Evolutionary conservation across 2,329 filamentous ascomycete genomes (phyloP).

Genomic region (Beauveria scarabaeidicola): DNA sequence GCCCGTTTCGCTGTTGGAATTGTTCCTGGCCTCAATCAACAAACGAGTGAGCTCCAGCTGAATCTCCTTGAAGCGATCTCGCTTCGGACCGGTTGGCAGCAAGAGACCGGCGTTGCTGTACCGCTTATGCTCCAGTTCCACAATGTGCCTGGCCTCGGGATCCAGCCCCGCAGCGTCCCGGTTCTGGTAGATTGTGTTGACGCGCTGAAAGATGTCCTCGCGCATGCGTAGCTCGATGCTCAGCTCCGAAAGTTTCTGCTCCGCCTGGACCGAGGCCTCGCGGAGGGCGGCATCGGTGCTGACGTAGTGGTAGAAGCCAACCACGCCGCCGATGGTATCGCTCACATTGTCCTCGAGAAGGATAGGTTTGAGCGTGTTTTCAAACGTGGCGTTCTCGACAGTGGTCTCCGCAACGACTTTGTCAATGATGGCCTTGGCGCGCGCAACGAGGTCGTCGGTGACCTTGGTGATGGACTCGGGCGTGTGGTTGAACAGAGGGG

Average conservation of each 20-base stretch:
- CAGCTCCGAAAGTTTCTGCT: slow-evolving; percentile 69
- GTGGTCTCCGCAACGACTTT: slow-evolving; percentile 54
- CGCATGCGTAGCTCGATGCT: slow-evolving; percentile 72
- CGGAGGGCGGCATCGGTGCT: slow-evolving; percentile 61
- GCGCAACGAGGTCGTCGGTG: slow-evolving; percentile 56
- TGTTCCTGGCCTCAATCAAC: slow-evolving; percentile 68
- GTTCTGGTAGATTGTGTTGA: slow-evolving; percentile 48
- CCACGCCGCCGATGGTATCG: slow-evolving; percentile 47
- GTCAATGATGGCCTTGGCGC: slow-evolving; percentile 57
- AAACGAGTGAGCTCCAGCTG: slow-evolving; percentile 71
- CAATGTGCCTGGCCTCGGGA: slow-evolving; percentile 59
- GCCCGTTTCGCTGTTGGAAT: slow-evolving; percentile 72
- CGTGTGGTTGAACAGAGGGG: slow-evolving; percentile 69
- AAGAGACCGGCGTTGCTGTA: slow-evolving; percentile 71
- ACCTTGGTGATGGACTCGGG: slow-evolving; percentile 59
- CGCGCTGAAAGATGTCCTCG: slow-evolving; percentile 66
- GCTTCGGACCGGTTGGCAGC: slow-evolving; percentile 57
- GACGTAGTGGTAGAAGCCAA: slow-evolving; percentile 75
- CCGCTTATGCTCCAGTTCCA: slow-evolving; percentile 70
- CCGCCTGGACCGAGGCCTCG: slow-evolving; percentile 67
- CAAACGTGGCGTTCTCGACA: slow-evolving; percentile 41
- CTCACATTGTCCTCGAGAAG: slow-evolving; percentile 58
- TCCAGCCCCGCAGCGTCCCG: slow-evolving; percentile 50
- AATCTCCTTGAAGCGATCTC: slow-evolving; percentile 79
- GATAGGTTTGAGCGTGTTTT: slow-evolving; percentile 56